These are phyloP conservation scores for Agrocybe pediades DNA, from an alignment of 768 basidiomycete species.

Conservation along the genomic window DNA sequence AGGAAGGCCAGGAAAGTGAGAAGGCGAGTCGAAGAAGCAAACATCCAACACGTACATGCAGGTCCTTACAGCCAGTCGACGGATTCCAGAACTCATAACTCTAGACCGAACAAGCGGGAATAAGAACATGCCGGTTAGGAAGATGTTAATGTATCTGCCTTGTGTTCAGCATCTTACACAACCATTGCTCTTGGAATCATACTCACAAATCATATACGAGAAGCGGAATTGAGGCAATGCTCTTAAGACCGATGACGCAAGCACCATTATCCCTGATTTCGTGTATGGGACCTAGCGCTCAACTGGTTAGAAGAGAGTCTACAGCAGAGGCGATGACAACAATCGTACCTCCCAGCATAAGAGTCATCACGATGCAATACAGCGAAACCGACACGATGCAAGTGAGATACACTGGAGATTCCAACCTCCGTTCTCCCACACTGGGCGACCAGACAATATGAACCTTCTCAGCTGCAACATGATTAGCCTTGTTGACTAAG, in stretches of 20 bases:
- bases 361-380: constrained; percentile 40
- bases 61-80: constrained; percentile 41
- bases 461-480: constrained; percentile 41
- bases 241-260: constrained; percentile 51
- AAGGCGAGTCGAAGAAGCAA: background rate
- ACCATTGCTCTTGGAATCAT: background rate
- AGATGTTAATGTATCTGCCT: constrained; percentile 32
- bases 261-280: constrained; percentile 35
- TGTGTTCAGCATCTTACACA: too few relatives aligned
- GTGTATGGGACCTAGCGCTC: constrained; percentile 34
- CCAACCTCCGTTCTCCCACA: constrained; percentile 30
- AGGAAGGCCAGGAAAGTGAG: background rate
- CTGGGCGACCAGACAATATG: constrained; percentile 47
- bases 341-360: constrained; percentile 38
- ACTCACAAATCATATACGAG: constrained; percentile 50
- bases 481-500: too few relatives aligned
- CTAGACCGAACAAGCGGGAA: constrained; percentile 43
- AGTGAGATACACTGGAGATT: constrained; percentile 42
- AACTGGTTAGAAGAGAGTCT: background rate
- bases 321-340: background rate
- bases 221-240: constrained; percentile 43
- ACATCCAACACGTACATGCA: constrained; percentile 32
- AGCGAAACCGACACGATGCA: constrained; percentile 37
- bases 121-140: constrained; percentile 45
- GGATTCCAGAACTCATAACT: constrained; percentile 33